Percentiles rank a stretch among this genome's conserved stretches.
Conservation (phyloP, 2,329 filamentous ascomycete species). For the Aspergillus ochraceus region DNA sequence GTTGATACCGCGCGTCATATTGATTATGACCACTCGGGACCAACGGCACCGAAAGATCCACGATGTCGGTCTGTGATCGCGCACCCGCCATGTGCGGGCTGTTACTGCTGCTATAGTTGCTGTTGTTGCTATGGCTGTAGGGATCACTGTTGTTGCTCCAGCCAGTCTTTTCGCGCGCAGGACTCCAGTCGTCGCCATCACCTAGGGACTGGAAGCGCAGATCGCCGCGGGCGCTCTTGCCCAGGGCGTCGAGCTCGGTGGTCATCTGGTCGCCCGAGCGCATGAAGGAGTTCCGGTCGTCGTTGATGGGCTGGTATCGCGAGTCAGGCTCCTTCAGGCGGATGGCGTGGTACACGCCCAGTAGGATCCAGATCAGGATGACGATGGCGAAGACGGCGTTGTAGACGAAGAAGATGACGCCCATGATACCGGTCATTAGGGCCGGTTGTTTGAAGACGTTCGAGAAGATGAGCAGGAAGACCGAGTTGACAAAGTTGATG, state of each 20-base stretch:
- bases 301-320: slow-evolving; percentile 91
- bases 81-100: not conserved
- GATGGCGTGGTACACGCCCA: slow-evolving; percentile 74
- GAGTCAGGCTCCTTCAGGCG: slow-evolving; percentile 91
- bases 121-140: not conserved
- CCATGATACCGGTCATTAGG: slow-evolving; percentile 81
- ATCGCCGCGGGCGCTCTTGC: slow-evolving; percentile 72
- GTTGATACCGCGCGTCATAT: not conserved
- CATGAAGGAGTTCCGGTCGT: slow-evolving; percentile 94
- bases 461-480: slow-evolving; percentile 86
- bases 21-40: slow-evolving; percentile 35
- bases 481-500: slow-evolving; percentile 84
- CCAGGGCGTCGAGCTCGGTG: slow-evolving; percentile 86
- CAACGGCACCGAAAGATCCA: slow-evolving; percentile 45
- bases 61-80: slow-evolving; percentile 30
- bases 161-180: not conserved
- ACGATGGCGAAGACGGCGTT: slow-evolving; percentile 83
- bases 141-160: not conserved
- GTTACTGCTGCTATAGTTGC: not conserved
- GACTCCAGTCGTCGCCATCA: not conserved
- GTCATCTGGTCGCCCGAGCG: slow-evolving; percentile 72
- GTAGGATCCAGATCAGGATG: slow-evolving; percentile 76
- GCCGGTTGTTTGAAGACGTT: slow-evolving; percentile 79
- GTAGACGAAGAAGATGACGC: slow-evolving; percentile 82
- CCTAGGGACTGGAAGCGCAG: not conserved